phyloP scores from a whole-genome alignment of 306 rosid species.

The Vigna radiata region DNA sequence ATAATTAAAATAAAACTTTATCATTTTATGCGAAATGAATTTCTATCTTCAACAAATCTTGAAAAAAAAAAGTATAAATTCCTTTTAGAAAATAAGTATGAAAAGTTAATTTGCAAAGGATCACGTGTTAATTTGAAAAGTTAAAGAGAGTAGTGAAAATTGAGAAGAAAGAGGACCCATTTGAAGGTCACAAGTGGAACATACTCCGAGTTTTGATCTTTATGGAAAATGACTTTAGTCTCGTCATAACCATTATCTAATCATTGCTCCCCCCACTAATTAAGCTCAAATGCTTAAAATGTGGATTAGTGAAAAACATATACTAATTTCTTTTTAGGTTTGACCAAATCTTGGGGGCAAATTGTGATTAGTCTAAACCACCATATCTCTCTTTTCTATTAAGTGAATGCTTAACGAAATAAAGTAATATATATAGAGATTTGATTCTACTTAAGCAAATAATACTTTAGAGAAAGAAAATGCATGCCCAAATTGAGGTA shows the following conservation, averaged over 20 bases:
- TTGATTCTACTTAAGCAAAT: background rate
- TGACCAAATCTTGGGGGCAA: constrained; percentile 44
- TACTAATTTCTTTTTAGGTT: constrained; percentile 36
- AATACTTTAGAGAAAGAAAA: background rate
- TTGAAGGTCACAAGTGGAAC: constrained; percentile 62
- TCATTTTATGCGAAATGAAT: too few relatives aligned
- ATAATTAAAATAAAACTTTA: too few relatives aligned
- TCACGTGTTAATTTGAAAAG: background rate
- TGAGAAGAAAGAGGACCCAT: constrained; percentile 55
- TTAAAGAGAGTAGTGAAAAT: constrained; percentile 20
- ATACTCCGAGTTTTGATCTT: constrained; percentile 68
- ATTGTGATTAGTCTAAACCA: background rate
- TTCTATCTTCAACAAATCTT: too few relatives aligned
- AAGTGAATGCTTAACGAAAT: background rate
- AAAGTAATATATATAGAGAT: background rate
- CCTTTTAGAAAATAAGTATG: too few relatives aligned
- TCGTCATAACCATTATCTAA: constrained; percentile 66
- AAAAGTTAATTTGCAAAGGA: too few relatives aligned
- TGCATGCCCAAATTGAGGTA: too few relatives aligned
- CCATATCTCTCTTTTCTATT: constrained; percentile 33
- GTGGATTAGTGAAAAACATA: constrained; percentile 33
- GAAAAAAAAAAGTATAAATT: too few relatives aligned
- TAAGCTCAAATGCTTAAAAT: constrained; percentile 38
- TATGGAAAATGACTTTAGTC: constrained; percentile 49
- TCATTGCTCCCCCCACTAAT: constrained; percentile 73